A percentile compares a stretch with the other conserved stretches of the same genome.
Conservation (phyloP, 371 early-diverging fungal species). For the Apophysomyces elegans region DNA sequence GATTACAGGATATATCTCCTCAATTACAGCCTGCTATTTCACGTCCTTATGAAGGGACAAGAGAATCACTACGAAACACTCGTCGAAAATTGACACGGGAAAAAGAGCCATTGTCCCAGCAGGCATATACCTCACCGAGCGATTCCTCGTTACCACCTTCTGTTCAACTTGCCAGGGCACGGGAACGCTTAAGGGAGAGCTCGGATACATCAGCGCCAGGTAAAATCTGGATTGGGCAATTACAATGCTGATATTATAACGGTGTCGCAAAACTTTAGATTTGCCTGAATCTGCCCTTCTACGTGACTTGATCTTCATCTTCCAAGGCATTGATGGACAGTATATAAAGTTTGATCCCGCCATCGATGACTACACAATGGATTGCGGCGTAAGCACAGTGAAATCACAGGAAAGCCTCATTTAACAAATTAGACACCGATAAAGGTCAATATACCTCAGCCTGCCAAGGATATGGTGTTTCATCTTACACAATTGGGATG, state of each 20-base stretch:
- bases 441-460: constrained; percentile 54
- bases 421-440: neutral
- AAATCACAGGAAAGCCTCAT: constrained; percentile 24
- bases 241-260: constrained; percentile 16
- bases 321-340: constrained; percentile 94
- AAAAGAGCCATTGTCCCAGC: constrained; percentile 1
- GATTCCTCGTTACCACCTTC: constrained; percentile 34
- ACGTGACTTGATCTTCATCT: constrained; percentile 86
- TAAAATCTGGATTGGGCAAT: neutral
- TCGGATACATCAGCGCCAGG: constrained; percentile 8
- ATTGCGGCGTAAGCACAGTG: constrained; percentile 44
- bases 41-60: constrained; percentile 28
- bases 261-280: constrained; percentile 30
- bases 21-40: constrained; percentile 34
- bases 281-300: constrained; percentile 74
- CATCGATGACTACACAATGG: constrained; percentile 54
- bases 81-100: constrained; percentile 39
- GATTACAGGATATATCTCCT: constrained; percentile 25
- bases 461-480: constrained; percentile 62
- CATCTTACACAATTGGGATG: constrained; percentile 74
- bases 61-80: constrained; percentile 31
- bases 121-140: neutral
- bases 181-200: constrained; percentile 20
- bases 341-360: constrained; percentile 69
- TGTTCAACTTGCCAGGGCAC: constrained; percentile 37